A percentile compares a stretch with the other conserved stretches of the same genome.
Evolutionary conservation across 208 protist species (phyloP).

Genomic region (Kentomonas sorsogonicus): DNA sequence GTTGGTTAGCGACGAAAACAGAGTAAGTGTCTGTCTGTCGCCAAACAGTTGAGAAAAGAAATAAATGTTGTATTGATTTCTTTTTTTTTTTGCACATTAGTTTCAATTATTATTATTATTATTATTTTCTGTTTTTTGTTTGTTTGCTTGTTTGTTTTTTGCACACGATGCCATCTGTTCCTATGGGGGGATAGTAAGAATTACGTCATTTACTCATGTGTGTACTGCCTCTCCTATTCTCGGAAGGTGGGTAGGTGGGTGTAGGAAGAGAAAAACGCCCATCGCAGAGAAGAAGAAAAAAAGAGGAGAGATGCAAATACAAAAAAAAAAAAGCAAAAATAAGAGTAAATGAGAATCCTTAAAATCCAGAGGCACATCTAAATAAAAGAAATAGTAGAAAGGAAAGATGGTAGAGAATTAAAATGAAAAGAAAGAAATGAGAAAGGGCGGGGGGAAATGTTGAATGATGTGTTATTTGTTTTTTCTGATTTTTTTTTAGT

Average conservation of each 20-base stretch:
- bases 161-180: not conserved
- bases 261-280: not conserved
- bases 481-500: slow-evolving; percentile 10
- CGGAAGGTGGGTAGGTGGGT: not conserved
- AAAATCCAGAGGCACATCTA: not conserved
- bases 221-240: not conserved
- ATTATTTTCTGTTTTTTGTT: not conserved
- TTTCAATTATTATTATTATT: slow-evolving; percentile 1
- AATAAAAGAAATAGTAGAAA: slow-evolving; percentile 7
- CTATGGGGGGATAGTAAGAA: not conserved
- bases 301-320: not conserved
- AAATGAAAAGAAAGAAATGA: slow-evolving; percentile 10
- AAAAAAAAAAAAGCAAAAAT: slow-evolving; percentile 7
- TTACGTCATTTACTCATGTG: not conserved
- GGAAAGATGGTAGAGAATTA: slow-evolving; percentile 1
- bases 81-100: not conserved
- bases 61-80: no score
- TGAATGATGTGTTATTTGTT: slow-evolving; percentile 6
- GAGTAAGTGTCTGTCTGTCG: no score
- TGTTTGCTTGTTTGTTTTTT: slow-evolving; percentile 8
- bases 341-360: not conserved
- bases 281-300: not conserved
- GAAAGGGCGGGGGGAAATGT: not conserved
- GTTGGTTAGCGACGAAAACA: no score
- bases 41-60: no score